phyloP scores from a whole-genome alignment of 768 basidiomycete species.

The Hygrocybe coccinea region DNA sequence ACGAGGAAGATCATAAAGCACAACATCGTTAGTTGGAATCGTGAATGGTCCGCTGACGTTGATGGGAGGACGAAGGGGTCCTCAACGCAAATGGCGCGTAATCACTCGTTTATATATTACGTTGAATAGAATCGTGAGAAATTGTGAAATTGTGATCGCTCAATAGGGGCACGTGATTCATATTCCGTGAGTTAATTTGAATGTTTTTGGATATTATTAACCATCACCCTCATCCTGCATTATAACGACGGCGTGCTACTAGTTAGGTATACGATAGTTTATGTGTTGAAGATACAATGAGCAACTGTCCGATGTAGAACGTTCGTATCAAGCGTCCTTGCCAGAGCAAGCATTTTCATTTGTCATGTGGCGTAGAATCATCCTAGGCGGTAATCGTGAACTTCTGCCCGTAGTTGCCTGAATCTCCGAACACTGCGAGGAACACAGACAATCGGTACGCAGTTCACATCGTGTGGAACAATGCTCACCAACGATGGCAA shows the following conservation, averaged over 20 bases:
- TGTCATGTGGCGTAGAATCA: too few species aligned
- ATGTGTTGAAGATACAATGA: too few species aligned
- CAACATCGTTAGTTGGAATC: slow-evolving; percentile 23
- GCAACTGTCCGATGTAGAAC: too few species aligned
- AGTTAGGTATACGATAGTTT: too few species aligned
- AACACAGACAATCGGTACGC: slow-evolving; percentile 4
- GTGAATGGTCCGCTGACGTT: not conserved
- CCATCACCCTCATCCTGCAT: too few species aligned
- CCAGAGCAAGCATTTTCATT: not conserved
- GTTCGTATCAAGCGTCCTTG: not conserved
- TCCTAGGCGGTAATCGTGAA: slow-evolving; percentile 53
- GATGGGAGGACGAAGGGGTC: not conserved
- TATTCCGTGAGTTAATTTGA: not conserved
- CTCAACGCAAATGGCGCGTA: not conserved
- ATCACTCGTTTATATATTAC: not conserved
- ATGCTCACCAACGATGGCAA: slow-evolving; percentile 43
- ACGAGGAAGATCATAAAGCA: slow-evolving; percentile 27
- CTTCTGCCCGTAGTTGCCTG: slow-evolving; percentile 42
- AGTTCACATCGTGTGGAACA: slow-evolving; percentile 7
- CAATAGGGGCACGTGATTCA: not conserved
- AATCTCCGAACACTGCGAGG: slow-evolving; percentile 48
- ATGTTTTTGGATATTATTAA: too few species aligned
- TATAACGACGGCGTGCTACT: too few species aligned
- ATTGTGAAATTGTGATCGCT: not conserved
- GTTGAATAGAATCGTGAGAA: not conserved